Conservation (phyloP, 495 filamentous ascomycete genomes). For the Podospora australis region DNA sequence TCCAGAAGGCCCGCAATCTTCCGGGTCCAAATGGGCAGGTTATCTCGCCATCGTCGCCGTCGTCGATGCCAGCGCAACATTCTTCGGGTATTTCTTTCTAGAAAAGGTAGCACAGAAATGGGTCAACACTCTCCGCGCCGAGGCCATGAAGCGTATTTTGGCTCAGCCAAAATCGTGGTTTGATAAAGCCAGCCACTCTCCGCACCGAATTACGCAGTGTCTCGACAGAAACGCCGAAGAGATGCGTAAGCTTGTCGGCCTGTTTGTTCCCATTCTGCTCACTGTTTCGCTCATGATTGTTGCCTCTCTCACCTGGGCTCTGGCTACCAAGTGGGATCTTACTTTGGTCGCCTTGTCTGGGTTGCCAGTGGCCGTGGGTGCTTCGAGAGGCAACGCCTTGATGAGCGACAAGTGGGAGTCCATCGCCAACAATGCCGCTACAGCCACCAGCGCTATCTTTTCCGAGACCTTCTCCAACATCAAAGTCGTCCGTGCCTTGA, state of each 20-base stretch:
- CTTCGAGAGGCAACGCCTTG: constrained; percentile 55
- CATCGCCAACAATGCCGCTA: constrained; percentile 54
- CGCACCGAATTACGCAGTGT: constrained; percentile 56
- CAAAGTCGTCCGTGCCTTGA: constrained; percentile 70
- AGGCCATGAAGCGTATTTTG: constrained; percentile 64
- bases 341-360: constrained; percentile 69
- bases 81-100: constrained; percentile 60
- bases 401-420: constrained; percentile 67
- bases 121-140: constrained; percentile 64
- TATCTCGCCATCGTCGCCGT: constrained; percentile 62
- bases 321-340: constrained; percentile 71
- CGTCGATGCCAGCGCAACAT: constrained; percentile 58
- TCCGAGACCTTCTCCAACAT: constrained; percentile 79
- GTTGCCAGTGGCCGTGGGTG: constrained; percentile 59
- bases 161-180: constrained; percentile 84
- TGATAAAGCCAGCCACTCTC: constrained; percentile 58
- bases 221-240: constrained; percentile 84
- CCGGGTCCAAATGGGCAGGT: constrained; percentile 60
- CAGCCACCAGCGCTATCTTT: constrained; percentile 51
- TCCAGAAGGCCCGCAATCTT: constrained; percentile 31
- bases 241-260: constrained; percentile 72
- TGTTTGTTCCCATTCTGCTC: constrained; percentile 65
- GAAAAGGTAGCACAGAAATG: constrained; percentile 70
- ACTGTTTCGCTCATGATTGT: constrained; percentile 57
- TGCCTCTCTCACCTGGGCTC: constrained; percentile 65